A percentile compares a stretch with the other conserved stretches of the same genome.
These are phyloP conservation scores for Hortiboletus rubellus DNA, from an alignment of 1,284 basidiomycete species.

Conservation along the genomic window DNA sequence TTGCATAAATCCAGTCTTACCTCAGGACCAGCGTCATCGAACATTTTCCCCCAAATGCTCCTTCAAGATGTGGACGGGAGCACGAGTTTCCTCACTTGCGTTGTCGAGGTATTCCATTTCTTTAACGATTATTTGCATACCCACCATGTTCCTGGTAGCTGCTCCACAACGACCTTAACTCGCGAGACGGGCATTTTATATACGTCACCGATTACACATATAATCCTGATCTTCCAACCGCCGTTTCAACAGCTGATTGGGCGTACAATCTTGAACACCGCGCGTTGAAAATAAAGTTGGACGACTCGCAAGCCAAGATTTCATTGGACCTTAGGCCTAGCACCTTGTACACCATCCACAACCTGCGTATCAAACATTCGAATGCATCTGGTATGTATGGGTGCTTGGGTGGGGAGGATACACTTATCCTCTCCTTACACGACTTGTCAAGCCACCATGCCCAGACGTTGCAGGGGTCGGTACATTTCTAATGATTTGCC, in stretches of 20 bases:
- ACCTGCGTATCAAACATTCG: slow-evolving; percentile 46
- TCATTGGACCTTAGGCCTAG: slow-evolving; percentile 44
- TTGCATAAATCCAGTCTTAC: slow-evolving; percentile 21
- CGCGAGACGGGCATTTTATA: slow-evolving; percentile 40
- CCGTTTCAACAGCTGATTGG: slow-evolving; percentile 37
- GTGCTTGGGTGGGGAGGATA: slow-evolving; percentile 56
- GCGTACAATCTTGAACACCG: slow-evolving; percentile 43
- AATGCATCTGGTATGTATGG: slow-evolving; percentile 39
- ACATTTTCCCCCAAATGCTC: slow-evolving; percentile 46
- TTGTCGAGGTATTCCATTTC: slow-evolving; percentile 51
- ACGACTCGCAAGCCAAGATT: slow-evolving; percentile 47
- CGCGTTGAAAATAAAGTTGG: slow-evolving; percentile 55
- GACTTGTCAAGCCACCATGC: slow-evolving; percentile 37
- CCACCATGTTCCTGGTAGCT: slow-evolving; percentile 39
- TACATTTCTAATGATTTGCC: background rate
- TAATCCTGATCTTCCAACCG: slow-evolving; percentile 43
- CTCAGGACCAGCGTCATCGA: slow-evolving; percentile 19
- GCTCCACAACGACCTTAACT: slow-evolving; percentile 41
- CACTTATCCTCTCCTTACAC: slow-evolving; percentile 49
- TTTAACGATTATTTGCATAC: background rate
- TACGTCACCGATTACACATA: slow-evolving; percentile 70
- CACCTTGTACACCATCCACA: slow-evolving; percentile 48
- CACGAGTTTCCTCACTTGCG: slow-evolving; percentile 51
- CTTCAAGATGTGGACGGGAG: slow-evolving; percentile 47
- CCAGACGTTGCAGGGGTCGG: slow-evolving; percentile 29